Evolutionary conservation across 2,329 filamentous ascomycete genomes (phyloP), one percentile per base, ranked within the genome.

Genomic region (Fonsecaea erecta): DNA sequence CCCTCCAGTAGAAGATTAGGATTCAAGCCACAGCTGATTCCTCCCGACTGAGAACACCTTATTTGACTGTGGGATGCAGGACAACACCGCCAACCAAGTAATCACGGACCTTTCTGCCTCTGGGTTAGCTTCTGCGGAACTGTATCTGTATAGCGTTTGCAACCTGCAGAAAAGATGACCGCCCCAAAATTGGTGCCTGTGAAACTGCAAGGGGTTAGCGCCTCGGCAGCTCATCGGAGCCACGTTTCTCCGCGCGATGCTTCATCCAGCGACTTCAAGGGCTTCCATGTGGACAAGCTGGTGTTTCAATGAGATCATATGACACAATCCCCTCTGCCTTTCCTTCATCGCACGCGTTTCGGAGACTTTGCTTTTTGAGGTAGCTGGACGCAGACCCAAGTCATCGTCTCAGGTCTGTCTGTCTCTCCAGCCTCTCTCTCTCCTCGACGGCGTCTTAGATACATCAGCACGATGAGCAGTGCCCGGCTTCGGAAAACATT

Each of bases 131-230:
- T n/a, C n/a, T n/a, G n/a, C n/a, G n/a, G n/a, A n/a, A n/a, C n/a
- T n/a, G n/a, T n/a, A n/a, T n/a, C n/a, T n/a, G n/a, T n/a, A n/a
- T n/a, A n/a, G n/a, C n/a, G n/a, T n/a, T n/a, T n/a, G n/a, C n/a
- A n/a, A n/a, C n/a, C n/a, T n/a, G n/a, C n/a, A n/a, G n/a, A n/a
- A n/a, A n/a, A n/a, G n/a, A n/a, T n/a, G n/a, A n/a, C n/a, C n/a
- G n/a, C n/a, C n/a, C n/a, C n/a, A n/a, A n/a, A n/a, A n/a, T n/a
- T n/a, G n/a, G n/a, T n/a, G n/a, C n/a, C 28, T 4, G 8, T 30
- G 28, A 77, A 11, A 64, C 72, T 1, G 77, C 77, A 4, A 74
- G 70, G 3, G 18, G 24, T 35, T 28, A 48, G 43, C 43, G 43
- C 21, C 43, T 26, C 26, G 43, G 43, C 43, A 2, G 21, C 11